These are phyloP conservation scores for Agapanthus africanus DNA, from an alignment of 106 monocot genomes.

Conservation along the genomic window DNA sequence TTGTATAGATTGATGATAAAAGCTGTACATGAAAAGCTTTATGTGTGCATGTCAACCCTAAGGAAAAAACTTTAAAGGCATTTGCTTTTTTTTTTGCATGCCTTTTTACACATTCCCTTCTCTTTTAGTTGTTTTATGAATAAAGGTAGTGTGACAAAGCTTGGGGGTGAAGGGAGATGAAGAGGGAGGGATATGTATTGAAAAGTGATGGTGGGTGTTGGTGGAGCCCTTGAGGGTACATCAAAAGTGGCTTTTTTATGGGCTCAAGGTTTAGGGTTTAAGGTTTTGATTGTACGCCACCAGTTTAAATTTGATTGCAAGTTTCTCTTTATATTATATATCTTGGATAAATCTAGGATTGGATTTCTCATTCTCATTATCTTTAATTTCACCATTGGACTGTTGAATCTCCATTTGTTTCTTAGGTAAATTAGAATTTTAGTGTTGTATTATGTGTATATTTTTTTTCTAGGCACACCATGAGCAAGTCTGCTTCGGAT, in stretches of 20 bases:
- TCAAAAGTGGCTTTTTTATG: slow-evolving; percentile 27
- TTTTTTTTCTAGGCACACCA: no score
- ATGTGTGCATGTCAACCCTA: slow-evolving; percentile 30
- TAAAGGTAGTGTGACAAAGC: slow-evolving; percentile 33
- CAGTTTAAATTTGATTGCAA: no score
- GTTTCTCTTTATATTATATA: no score
- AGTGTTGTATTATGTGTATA: no score
- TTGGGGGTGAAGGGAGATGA: slow-evolving; percentile 36
- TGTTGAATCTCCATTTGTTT: no score
- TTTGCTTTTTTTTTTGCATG: slow-evolving; percentile 17
- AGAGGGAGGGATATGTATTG: slow-evolving; percentile 2
- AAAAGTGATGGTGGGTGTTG: slow-evolving; percentile 20
- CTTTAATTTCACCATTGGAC: no score
- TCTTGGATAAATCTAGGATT: no score
- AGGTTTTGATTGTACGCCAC: slow-evolving; percentile 11
- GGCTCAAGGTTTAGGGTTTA: slow-evolving; percentile 4
- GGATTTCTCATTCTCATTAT: no score
- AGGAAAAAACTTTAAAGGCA: slow-evolving; percentile 17
- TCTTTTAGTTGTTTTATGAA: background rate
- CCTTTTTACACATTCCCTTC: slow-evolving; percentile 13
- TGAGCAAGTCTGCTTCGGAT: no score
- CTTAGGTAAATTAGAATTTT: no score
- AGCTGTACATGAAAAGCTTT: background rate
- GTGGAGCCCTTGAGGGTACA: slow-evolving; percentile 3
- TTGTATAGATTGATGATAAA: slow-evolving; percentile 11